Base-by-base conservation (phyloP, 2,329 filamentous ascomycete species). In the Pezicula neosporulosa region DNA sequence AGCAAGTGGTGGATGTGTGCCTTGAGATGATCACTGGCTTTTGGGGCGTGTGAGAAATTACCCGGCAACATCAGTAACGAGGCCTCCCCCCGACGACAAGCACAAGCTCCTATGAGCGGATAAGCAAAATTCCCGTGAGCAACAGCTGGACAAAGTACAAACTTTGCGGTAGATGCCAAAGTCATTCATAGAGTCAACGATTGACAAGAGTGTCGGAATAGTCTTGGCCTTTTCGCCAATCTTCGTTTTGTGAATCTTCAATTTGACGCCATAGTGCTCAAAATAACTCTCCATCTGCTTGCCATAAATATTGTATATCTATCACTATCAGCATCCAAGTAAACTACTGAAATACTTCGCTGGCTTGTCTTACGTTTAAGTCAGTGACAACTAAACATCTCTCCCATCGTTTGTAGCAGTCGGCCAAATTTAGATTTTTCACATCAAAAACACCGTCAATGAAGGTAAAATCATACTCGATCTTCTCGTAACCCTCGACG, bases 181-280 rank as follows among this genome's bases (percentile, higher is more conserved):
- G 21, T 87, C 82, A 51, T 76, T 89, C 85, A 89, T 89, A 3
- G 83, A 86, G 64, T 89, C 84, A 48, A 86, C 83, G 59, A 89
- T 88, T 58, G 76, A 80, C 47, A 87, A 67, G 52, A 88, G 75
- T 0, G 85, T 88, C 27, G 87, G 81, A 61, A 89, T 85, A 1
- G 80, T 85, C 77, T 89, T 89, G 39, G 85, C 85, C 69, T 88
- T 88, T 66, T 89, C 86, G 12, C 86, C 85, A 65, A 89, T 87
- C 72, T 84, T 86, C 54, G 84, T 88, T 73, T 86, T 83, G 70
- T 89, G 85, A 45, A 89, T 77, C 59, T 78, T 80, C 49, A 89
- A 73, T 19, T 79, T 70, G 43, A 89, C 73, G 16, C 75, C 74
- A 67, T 87, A 74, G 63, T 87, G 79, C 47, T 82, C 72, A 63